Percentiles rank a stretch among this genome's conserved stretches.
phyloP scores from a whole-genome alignment of 2,329 filamentous ascomycete species.

The Allantophomopsis cytisporea region DNA sequence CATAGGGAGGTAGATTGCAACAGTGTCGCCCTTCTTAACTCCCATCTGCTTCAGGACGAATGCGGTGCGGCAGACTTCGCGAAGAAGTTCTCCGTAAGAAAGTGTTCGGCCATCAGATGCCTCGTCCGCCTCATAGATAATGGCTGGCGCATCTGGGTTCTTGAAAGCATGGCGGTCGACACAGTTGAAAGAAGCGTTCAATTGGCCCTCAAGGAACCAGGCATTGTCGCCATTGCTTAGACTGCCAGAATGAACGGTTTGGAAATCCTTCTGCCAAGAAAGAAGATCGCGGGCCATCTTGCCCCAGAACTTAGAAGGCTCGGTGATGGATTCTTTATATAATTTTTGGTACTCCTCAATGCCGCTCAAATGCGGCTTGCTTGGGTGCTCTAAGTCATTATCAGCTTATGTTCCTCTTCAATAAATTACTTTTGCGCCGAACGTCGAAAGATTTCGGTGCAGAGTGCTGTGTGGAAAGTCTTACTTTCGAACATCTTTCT shows the following conservation, averaged over 20 bases:
- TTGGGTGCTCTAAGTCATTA: slow-evolving; percentile 44
- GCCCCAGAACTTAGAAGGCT: slow-evolving; percentile 86
- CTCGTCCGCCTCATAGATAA: slow-evolving; percentile 98
- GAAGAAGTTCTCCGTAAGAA: slow-evolving; percentile 85
- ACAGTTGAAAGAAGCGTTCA: slow-evolving; percentile 97
- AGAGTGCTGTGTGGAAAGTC: slow-evolving; percentile 14
- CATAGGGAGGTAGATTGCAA: slow-evolving; percentile 97
- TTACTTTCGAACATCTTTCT: slow-evolving; percentile 55
- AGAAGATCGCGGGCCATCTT: slow-evolving; percentile 76
- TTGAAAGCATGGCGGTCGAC: slow-evolving; percentile 94
- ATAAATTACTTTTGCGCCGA: neutral
- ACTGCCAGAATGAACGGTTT: slow-evolving; percentile 71
- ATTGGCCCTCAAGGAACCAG: slow-evolving; percentile 87
- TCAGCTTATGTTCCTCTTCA: slow-evolving; percentile 9
- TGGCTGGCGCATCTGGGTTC: slow-evolving; percentile 83
- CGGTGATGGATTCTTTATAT: slow-evolving; percentile 75
- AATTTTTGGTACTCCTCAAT: slow-evolving; percentile 54
- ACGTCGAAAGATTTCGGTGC: too few relatives aligned
- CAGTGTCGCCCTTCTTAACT: slow-evolving; percentile 92
- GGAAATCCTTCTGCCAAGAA: slow-evolving; percentile 81
- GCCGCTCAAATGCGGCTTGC: slow-evolving; percentile 50
- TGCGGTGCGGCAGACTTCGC: slow-evolving; percentile 78
- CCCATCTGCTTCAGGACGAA: slow-evolving; percentile 90
- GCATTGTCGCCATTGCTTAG: slow-evolving; percentile 71
- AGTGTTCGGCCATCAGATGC: slow-evolving; percentile 74